Evolutionary conservation across 1,284 basidiomycete species (phyloP).

Genomic region (Cutaneotrichosporon cavernicola): DNA sequence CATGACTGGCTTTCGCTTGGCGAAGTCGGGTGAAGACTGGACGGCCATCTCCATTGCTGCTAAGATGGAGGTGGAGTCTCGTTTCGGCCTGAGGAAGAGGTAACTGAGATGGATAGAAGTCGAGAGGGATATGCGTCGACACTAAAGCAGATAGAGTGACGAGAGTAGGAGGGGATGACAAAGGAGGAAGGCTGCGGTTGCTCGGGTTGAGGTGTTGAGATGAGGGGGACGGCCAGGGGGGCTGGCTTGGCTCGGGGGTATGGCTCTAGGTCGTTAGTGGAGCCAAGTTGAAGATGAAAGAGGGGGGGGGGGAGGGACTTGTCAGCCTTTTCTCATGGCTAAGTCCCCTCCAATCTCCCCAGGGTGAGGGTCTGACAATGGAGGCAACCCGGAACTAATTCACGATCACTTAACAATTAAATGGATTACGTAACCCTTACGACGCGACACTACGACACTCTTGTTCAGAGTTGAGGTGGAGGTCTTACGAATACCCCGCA

Average conservation of each 20-base stretch:
- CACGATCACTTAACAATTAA: not conserved
- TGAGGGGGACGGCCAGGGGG: not conserved
- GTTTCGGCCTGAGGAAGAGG: not conserved
- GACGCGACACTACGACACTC: not conserved
- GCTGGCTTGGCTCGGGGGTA: not conserved
- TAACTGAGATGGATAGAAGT: not conserved
- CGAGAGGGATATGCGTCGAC: not conserved
- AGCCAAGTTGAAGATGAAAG: not conserved
- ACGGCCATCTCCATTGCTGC: constrained; percentile 13
- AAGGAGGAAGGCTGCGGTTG: not conserved
- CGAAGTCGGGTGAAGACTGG: constrained; percentile 15
- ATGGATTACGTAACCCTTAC: not conserved
- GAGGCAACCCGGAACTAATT: not conserved
- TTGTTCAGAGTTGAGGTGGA: not conserved
- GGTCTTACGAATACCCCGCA: not conserved
- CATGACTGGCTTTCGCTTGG: constrained; percentile 22
- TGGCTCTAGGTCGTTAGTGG: not conserved
- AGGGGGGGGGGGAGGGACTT: not conserved
- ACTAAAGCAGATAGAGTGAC: not conserved
- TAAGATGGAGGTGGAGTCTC: not conserved
- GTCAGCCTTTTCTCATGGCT: constrained; percentile 5
- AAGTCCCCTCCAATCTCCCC: not conserved
- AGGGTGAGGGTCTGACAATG: not conserved
- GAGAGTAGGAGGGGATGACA: not conserved
- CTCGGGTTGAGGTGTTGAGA: not conserved